Evolutionary conservation across 2,329 filamentous ascomycete genomes (phyloP).

Genomic region (Trichoderma cornu-damae): DNA sequence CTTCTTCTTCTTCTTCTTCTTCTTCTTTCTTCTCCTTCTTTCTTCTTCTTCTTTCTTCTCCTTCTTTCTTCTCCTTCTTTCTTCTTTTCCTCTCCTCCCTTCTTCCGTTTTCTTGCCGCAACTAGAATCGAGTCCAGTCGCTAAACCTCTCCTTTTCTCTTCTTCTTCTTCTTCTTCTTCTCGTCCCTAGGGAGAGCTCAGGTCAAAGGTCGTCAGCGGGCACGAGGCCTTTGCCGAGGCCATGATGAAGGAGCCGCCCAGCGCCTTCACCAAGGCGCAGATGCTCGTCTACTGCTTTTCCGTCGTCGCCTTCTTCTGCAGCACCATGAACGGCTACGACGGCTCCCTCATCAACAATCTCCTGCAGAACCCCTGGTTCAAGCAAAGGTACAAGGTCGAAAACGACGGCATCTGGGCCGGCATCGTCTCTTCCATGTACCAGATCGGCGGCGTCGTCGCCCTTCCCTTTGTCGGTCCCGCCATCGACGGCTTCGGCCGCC

Average conservation of each 20-base stretch:
- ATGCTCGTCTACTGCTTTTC: conserved; percentile 41
- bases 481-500: conserved; percentile 45
- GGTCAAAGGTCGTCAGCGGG: conserved; percentile 20
- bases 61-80: too few species aligned
- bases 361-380: conserved; percentile 40
- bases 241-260: conserved; percentile 48
- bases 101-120: not conserved
- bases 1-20: too few species aligned
- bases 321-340: conserved; percentile 49
- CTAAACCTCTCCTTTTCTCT: not conserved
- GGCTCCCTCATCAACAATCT: conserved; percentile 47
- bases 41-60: too few species aligned
- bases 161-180: too few species aligned
- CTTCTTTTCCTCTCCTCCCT: not conserved
- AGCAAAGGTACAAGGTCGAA: conserved; percentile 36
- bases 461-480: conserved; percentile 45
- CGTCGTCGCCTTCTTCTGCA: conserved; percentile 45
- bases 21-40: too few species aligned
- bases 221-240: conserved; percentile 44
- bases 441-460: conserved; percentile 46
- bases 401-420: conserved; percentile 45
- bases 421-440: conserved; percentile 48
- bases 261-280: conserved; percentile 36
- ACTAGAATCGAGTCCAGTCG: not conserved
- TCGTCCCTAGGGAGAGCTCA: conserved; percentile 2